phyloP scores from a whole-genome alignment of 2,329 filamentous ascomycete genomes.

The Cryphonectria radicalis region DNA sequence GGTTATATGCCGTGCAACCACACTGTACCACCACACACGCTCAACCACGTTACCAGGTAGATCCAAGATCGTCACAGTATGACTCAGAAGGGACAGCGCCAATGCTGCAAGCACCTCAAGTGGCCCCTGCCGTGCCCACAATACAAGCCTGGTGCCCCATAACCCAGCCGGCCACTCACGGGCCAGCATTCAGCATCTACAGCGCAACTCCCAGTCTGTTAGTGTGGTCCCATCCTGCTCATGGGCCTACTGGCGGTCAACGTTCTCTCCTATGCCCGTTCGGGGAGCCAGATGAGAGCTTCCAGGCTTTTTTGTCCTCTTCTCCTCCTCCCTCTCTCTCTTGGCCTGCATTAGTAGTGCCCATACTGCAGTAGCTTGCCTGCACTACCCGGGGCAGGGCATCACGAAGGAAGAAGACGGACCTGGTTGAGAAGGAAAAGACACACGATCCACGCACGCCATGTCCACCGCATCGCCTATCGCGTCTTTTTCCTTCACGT shows the following conservation, averaged over 20 bases:
- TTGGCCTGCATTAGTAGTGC: conserved; percentile 1
- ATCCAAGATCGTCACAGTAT: conserved; percentile 3
- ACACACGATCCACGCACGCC: background rate
- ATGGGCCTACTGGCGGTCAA: conserved; percentile 22
- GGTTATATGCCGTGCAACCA: no score
- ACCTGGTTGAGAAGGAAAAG: background rate
- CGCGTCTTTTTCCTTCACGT: conserved; percentile 13
- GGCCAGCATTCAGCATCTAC: conserved; percentile 8
- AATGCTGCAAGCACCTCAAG: conserved; percentile 25
- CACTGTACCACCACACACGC: no score
- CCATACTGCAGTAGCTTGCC: background rate
- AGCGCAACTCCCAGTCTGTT: conserved; percentile 14
- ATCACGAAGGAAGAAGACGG: background rate
- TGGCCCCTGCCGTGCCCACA: conserved; percentile 20
- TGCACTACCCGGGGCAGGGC: background rate
- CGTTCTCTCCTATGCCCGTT: conserved; percentile 16
- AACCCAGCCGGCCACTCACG: conserved; percentile 21
- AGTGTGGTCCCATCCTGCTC: conserved; percentile 22
- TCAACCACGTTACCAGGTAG: background rate
- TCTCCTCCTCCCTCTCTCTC: background rate
- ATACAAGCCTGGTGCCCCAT: conserved; percentile 14
- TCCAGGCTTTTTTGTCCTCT: background rate
- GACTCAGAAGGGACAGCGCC: conserved; percentile 23
- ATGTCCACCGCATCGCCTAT: conserved; percentile 13
- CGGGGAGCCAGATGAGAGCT: background rate